Evolutionary conservation across 176 grass and related monocot species (phyloP), one percentile per base, ranked within the genome.

Genomic region (Melocanna baccifera): DNA sequence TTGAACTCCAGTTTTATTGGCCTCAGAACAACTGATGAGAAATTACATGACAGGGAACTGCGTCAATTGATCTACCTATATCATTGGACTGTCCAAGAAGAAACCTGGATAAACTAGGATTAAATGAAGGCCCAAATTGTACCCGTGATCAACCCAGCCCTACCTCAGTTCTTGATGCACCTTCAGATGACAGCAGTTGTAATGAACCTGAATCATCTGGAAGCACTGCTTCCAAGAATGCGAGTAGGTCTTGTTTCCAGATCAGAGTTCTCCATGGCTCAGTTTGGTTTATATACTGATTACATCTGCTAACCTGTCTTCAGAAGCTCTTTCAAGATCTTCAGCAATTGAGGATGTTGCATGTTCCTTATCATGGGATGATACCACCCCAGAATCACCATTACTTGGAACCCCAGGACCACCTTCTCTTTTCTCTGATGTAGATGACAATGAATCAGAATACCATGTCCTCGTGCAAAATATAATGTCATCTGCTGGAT

Each of bases 141-240:
- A 82, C 85, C 63, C 86, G 76, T 7, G 87, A 97, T 77, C 95
- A 96, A 56, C 93, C 96, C 7, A 99, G 96, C 78, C 91, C 96
- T 52, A 96, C 91, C 63, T 99, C 96, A 52, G 88, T 99, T 90
- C 84, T 99, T 43, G 91, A 99, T 87, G 76, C 69, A 73, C 57
- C 78, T 9, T 96, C 92, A 80, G 94, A 97, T 83, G 90, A 94
- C 53, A 87, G 79, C 59, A 94, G 87, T 72, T 87, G 75, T 32
- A 90, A 83, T 15, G 94, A 85, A 56, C 83, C 87, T 43, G 86
- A 86, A 79, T 92, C 94, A 76, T 86, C 82, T 86, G 85, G 84
- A 82, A 66, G 29, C 76, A 55, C 50, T 56, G 78, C 48, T 66
- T 81, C 26, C 16, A 85, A 77, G 37, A 68, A 88, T 56, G 29